Evolutionary conservation across 2,329 filamentous ascomycete genomes (phyloP).

Genomic region (Ophiostoma sp.): DNA sequence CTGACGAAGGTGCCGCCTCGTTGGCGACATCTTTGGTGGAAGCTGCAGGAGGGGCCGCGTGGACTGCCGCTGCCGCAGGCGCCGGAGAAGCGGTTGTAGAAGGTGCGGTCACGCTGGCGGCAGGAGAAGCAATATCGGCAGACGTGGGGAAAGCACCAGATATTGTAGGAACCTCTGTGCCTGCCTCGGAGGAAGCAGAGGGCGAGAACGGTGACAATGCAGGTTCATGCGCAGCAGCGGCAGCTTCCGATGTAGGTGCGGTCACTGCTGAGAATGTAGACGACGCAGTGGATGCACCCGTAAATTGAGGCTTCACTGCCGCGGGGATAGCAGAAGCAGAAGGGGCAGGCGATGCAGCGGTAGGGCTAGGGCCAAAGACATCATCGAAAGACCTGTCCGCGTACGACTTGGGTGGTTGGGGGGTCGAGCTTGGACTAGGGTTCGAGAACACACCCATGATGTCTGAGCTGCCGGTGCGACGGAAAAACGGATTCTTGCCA

Average conservation of each 20-base stretch:
- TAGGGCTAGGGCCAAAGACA: conserved; percentile 63
- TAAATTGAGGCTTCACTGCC: conserved; percentile 52
- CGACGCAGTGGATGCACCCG: conserved; percentile 51
- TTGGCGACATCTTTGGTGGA: background rate
- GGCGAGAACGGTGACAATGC: background rate
- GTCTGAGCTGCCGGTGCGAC: conserved; percentile 58
- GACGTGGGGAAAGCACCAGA: too few species aligned
- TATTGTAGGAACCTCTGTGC: background rate
- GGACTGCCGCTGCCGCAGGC: background rate
- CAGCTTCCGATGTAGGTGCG: conserved; percentile 50
- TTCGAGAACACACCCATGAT: conserved; percentile 51
- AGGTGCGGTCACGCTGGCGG: background rate
- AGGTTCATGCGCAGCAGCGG: conserved; percentile 26
- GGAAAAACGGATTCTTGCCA: conserved; percentile 93
- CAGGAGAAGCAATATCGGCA: background rate
- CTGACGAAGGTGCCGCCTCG: background rate
- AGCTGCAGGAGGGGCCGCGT: background rate
- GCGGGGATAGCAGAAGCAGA: conserved; percentile 42
- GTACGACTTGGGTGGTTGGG: conserved; percentile 37
- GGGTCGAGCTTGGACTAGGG: conserved; percentile 30
- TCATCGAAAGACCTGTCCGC: conserved; percentile 74
- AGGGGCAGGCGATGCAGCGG: background rate
- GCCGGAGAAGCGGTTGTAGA: conserved; percentile 15
- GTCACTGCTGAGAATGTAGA: conserved; percentile 53
- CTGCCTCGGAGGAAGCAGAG: background rate